These are phyloP conservation scores for Golubevia pallescens DNA, from an alignment of 1,284 basidiomycete genomes.

Conservation along the genomic window DNA sequence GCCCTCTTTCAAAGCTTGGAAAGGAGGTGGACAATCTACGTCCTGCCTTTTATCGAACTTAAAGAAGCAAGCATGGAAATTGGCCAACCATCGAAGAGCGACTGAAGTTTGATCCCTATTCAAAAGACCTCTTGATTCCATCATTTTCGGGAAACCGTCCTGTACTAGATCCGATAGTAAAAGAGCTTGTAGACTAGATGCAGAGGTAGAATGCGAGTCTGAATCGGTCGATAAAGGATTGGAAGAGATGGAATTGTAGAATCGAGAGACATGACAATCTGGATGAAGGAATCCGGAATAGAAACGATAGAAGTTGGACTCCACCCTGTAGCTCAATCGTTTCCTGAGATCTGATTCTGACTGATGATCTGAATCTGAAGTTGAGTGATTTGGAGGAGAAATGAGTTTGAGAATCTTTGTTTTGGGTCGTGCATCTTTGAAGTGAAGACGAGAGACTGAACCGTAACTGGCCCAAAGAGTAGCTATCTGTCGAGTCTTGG, in stretches of 20 bases:
- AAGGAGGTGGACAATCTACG: slow-evolving; percentile 2
- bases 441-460: slow-evolving; percentile 19
- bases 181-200: not conserved
- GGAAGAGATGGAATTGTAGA: slow-evolving; percentile 3
- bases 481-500: slow-evolving; percentile 9
- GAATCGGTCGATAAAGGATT: not conserved
- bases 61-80: slow-evolving; percentile 5
- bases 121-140: not conserved
- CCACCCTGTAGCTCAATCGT: slow-evolving; percentile 27
- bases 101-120: not conserved
- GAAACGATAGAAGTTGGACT: slow-evolving; percentile 31
- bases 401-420: slow-evolving; percentile 24
- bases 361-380: not conserved
- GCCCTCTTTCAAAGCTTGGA: slow-evolving; percentile 6
- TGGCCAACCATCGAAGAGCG: slow-evolving; percentile 1
- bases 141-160: not conserved
- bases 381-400: slow-evolving; percentile 4
- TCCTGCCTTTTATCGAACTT: too few relatives aligned
- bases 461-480: slow-evolving; percentile 36
- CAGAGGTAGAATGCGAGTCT: too few relatives aligned
- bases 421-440: not conserved
- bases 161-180: not conserved
- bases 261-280: slow-evolving; percentile 4
- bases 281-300: not conserved
- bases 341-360: slow-evolving; percentile 19